phyloP scores from a whole-genome alignment of 495 filamentous ascomycete genomes.

The Xylaria telfairii region DNA sequence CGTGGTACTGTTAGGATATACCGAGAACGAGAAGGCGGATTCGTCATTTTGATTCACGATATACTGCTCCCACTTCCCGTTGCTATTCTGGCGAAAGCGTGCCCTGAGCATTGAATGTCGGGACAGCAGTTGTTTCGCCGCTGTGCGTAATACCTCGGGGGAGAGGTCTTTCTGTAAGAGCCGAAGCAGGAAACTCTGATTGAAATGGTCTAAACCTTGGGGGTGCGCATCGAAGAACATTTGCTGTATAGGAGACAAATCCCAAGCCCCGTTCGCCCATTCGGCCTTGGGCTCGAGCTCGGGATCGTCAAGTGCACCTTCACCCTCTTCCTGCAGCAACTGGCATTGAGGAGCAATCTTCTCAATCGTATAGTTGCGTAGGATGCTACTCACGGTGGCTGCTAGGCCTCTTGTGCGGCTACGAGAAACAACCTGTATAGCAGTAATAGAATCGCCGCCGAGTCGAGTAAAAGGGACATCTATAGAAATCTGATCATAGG shows the following conservation, averaged over 20 bases:
- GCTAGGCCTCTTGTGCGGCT: background rate
- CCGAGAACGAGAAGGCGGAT: background rate
- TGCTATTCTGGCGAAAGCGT: conserved; percentile 49
- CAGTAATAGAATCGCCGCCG: no score
- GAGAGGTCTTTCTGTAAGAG: background rate
- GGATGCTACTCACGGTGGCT: background rate
- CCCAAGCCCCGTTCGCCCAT: background rate
- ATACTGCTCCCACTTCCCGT: conserved; percentile 34
- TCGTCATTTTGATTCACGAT: background rate
- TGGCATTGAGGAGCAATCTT: background rate
- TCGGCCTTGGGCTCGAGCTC: background rate
- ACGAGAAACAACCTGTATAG: conserved; percentile 6
- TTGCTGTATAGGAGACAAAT: conserved; percentile 58
- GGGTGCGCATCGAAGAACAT: conserved; percentile 59
- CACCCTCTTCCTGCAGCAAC: background rate
- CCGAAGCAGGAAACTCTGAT: conserved; percentile 61
- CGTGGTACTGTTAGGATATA: background rate
- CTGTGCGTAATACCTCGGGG: conserved; percentile 46
- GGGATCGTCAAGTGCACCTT: background rate
- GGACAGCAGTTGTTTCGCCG: conserved; percentile 51
- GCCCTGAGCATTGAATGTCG: conserved; percentile 69
- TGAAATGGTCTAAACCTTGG: conserved; percentile 60
- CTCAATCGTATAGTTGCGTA: background rate
- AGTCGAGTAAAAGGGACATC: background rate
- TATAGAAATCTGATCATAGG: background rate